phyloP scores from a whole-genome alignment of 208 protist genomes.

The Leishmania tarentolae region DNA sequence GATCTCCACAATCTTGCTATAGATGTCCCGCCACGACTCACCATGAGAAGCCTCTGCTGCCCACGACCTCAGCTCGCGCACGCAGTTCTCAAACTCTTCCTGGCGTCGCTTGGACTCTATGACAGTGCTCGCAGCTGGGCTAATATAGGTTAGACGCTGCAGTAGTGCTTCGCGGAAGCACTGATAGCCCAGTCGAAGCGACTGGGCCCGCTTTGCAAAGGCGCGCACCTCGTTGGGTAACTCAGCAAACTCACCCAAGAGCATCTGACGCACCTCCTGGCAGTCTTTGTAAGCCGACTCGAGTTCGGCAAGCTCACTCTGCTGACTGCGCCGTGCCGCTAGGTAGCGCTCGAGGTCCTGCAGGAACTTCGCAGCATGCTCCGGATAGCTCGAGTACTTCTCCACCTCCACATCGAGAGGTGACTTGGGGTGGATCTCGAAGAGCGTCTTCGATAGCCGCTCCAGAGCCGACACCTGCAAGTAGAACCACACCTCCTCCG shows the following conservation, averaged over 20 bases:
- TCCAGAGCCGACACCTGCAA: constrained; percentile 83
- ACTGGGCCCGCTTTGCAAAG: constrained; percentile 61
- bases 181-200: constrained; percentile 64
- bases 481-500: constrained; percentile 83
- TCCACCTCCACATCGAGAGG: constrained; percentile 75
- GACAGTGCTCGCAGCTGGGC: constrained; percentile 50
- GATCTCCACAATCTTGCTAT: constrained; percentile 72
- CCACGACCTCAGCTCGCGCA: constrained; percentile 80
- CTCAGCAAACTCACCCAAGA: constrained; percentile 30
- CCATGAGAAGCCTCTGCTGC: constrained; percentile 57
- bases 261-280: constrained; percentile 18
- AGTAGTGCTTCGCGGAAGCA: constrained; percentile 75
- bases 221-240: constrained; percentile 43
- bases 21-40: constrained; percentile 81
- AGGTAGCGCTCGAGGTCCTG: constrained; percentile 29
- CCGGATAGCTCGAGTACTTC: constrained; percentile 62
- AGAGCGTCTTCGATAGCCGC: constrained; percentile 69
- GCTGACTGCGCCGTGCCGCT: constrained; percentile 20
- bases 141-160: constrained; percentile 77
- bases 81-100: constrained; percentile 73
- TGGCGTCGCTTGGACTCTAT: constrained; percentile 69
- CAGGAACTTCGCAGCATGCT: constrained; percentile 45
- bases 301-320: constrained; percentile 12
- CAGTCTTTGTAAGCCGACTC: constrained; percentile 11
- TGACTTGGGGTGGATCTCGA: constrained; percentile 78